Conservation (phyloP, 148 eudicot genomes). For the Spergularia marina region DNA sequence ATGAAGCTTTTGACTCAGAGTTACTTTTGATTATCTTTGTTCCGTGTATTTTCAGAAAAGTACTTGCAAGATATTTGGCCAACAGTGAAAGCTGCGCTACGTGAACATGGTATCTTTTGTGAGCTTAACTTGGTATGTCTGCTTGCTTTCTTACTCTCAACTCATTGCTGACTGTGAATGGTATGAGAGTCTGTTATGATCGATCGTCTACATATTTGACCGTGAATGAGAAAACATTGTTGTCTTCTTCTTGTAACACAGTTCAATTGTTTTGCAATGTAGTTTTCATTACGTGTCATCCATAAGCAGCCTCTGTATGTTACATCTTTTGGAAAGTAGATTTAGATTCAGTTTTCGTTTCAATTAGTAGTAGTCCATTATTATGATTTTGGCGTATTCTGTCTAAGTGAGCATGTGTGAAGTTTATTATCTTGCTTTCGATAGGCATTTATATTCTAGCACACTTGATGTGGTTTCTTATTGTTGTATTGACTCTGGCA, state of each 20-base stretch:
- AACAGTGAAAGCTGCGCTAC: constrained; percentile 55
- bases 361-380: neutral
- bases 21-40: neutral
- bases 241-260: neutral
- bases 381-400: neutral
- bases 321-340: neutral
- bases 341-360: too few species aligned
- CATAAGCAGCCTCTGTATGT: too few species aligned
- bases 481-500: neutral
- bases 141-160: neutral
- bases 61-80: constrained; percentile 86
- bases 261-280: neutral
- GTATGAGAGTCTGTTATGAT: neutral
- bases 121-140: constrained; percentile 70
- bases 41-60: constrained; percentile 39
- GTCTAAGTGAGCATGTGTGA: neutral
- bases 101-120: constrained; percentile 55
- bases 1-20: neutral
- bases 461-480: neutral
- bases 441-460: neutral
- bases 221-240: neutral
- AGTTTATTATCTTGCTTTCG: neutral
- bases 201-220: too few species aligned
- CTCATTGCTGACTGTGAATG: neutral
- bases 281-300: too few species aligned